Conservation (phyloP, 2,329 filamentous ascomycete genomes). For the Dissoconium aciculare region DNA sequence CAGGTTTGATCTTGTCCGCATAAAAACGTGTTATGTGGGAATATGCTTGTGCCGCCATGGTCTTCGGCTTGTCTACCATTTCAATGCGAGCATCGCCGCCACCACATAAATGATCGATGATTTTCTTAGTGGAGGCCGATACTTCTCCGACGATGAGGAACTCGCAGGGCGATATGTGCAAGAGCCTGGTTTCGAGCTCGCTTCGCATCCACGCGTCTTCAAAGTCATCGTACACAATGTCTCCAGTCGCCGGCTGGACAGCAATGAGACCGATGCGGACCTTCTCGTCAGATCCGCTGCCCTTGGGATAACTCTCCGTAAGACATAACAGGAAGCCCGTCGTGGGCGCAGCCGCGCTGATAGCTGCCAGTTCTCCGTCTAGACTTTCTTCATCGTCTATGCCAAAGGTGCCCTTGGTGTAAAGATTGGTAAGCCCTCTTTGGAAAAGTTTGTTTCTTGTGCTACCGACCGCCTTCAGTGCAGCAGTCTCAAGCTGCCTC, state of each 20-base stretch:
- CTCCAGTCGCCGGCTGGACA: conserved; percentile 87
- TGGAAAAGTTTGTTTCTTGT: conserved; percentile 88
- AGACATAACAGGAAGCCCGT: conserved; percentile 88
- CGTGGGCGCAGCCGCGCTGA: conserved; percentile 36
- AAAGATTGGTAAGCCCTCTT: conserved; percentile 85
- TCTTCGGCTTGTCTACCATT: conserved; percentile 7
- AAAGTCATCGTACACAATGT: conserved; percentile 90
- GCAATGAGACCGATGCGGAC: conserved; percentile 84
- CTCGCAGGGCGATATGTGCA: conserved; percentile 93
- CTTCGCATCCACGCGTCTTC: conserved; percentile 96
- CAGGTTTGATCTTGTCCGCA: conserved; percentile 60
- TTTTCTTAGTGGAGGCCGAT: conserved; percentile 80
- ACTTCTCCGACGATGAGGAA: conserved; percentile 84
- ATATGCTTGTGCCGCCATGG: conserved; percentile 56
- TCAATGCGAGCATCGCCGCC: conserved; percentile 60
- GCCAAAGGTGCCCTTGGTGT: conserved; percentile 95
- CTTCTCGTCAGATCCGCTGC: conserved; percentile 76
- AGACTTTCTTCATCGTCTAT: conserved; percentile 74
- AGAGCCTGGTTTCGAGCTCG: conserved; percentile 84
- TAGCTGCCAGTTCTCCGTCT: conserved; percentile 26
- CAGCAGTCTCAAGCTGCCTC: conserved; percentile 84
- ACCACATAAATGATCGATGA: conserved; percentile 76
- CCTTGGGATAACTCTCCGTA: conserved; percentile 68
- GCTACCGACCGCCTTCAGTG: conserved; percentile 85
- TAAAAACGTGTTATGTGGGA: conserved; percentile 91